These are phyloP conservation scores for Volvox africanus DNA, from an alignment of 139 green algal species.

Conservation along the genomic window DNA sequence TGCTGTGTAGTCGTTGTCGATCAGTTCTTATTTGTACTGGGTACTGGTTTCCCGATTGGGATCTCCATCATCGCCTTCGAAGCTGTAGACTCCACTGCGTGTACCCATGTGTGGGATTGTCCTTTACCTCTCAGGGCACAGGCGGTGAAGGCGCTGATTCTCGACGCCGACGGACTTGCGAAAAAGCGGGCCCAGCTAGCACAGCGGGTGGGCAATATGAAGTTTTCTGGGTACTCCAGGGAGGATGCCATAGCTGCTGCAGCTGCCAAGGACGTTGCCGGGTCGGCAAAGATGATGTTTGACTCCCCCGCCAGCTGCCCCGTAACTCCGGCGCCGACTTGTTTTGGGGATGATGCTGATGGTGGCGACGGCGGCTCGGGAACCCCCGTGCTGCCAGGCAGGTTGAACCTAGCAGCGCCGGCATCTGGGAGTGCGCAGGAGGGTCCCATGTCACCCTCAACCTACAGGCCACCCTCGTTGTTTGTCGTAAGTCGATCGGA, in stretches of 20 bases:
- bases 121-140: constrained; percentile 50
- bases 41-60: no score
- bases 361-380: not conserved
- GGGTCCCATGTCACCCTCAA: not conserved
- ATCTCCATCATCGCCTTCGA: no score
- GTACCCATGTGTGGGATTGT: no score
- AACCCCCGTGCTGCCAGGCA: no score
- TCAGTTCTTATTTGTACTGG: no score
- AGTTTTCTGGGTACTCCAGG: constrained; percentile 59
- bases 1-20: no score
- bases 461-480: not conserved
- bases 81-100: no score
- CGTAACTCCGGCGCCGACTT: not conserved
- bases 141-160: constrained; percentile 73
- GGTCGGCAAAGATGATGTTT: not conserved
- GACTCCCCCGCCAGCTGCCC: not conserved
- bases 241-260: constrained; percentile 37
- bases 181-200: constrained; percentile 55
- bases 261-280: not conserved
- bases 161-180: constrained; percentile 62
- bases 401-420: no score
- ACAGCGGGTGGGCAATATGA: constrained; percentile 35
- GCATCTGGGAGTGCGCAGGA: not conserved
- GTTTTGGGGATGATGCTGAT: not conserved
- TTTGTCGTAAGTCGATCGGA: not conserved